Base-by-base conservation (phyloP, 805 yeast genomes). In the Spathaspora passalidarum region DNA sequence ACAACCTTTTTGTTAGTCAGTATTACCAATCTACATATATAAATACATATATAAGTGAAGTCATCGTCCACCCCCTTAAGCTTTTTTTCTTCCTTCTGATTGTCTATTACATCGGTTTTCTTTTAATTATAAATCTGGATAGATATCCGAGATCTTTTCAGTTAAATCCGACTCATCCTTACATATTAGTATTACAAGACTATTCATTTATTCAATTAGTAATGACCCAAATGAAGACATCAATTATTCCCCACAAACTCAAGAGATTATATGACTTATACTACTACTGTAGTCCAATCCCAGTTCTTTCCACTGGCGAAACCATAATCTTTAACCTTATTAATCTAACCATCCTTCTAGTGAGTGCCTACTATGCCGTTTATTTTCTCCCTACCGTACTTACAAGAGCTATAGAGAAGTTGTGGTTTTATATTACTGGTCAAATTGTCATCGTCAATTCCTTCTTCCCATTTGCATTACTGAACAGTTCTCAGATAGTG, bases 301-400 rank as follows among this genome's bases (percentile, higher is more conserved):
- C 66, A 2, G 62, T 66, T 16, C 49, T 66, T 47, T 47, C 64
- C 3, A 44, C 47, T n/a, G 52, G 54, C 8, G 70, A 64, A 43
- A 44, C 60, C 0, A 38, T 52, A 3, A 36, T 53, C 11, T 58
- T 61, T 46, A 63, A 59, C 42, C 11, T 45, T 11, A 32, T 60
- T 21, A 50, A 48, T 25, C 19, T 51, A 19, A 18, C 32, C 13
- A 16, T 60, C 11, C 26, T 56, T 19, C 18, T 50, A 11, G 20
- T 59, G 3, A 36, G 46, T 2, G 7, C 49, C 4, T 62, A 60
- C 46, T 59, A 53, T 51, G 20, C 47, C 10, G 19, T 51, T 5
- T 40, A 38, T 9, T 40, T 46, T 19, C 36, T 58, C 4, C 61
- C 61, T 3, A 14, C 13, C 5, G 36, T 46, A 19, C 26, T 49